Evolutionary conservation across 1,284 basidiomycete genomes (phyloP).

Genomic region (Rhizopogon hawkerae): DNA sequence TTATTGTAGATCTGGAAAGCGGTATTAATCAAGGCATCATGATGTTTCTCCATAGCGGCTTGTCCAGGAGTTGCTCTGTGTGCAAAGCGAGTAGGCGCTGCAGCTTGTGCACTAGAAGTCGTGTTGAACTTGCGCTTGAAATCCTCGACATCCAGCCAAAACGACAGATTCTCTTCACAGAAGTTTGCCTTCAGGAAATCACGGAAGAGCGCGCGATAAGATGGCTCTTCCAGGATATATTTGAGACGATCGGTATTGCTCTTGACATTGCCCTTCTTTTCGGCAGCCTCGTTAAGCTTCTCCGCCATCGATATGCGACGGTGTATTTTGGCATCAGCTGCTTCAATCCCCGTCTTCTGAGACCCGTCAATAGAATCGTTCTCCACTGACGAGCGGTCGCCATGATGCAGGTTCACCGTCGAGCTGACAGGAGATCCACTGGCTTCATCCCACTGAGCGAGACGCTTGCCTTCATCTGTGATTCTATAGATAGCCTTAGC

Average conservation of each 20-base stretch:
- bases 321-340: slow-evolving; percentile 61
- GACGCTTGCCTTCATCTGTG: slow-evolving; percentile 81
- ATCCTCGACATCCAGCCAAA: slow-evolving; percentile 96
- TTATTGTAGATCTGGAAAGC: slow-evolving; percentile 93
- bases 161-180: slow-evolving; percentile 96
- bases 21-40: slow-evolving; percentile 89
- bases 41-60: slow-evolving; percentile 93
- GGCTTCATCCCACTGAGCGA: slow-evolving; percentile 73
- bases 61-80: slow-evolving; percentile 60
- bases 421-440: slow-evolving; percentile 60
- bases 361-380: slow-evolving; percentile 33
- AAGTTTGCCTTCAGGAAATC: slow-evolving; percentile 93
- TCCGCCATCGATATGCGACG: slow-evolving; percentile 74
- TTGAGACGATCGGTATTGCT: slow-evolving; percentile 85
- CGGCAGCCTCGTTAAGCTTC: slow-evolving; percentile 54
- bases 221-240: slow-evolving; percentile 91
- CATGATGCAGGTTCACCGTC: slow-evolving; percentile 44
- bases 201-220: slow-evolving; percentile 82
- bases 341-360: slow-evolving; percentile 30
- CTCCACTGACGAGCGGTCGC: slow-evolving; percentile 36
- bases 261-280: slow-evolving; percentile 63
- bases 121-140: slow-evolving; percentile 95
- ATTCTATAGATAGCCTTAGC: slow-evolving; percentile 91
- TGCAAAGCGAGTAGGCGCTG: slow-evolving; percentile 33
- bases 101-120: slow-evolving; percentile 83